phyloP scores from a whole-genome alignment of 129 eudicot genomes.

The Ambrosia trifida region DNA sequence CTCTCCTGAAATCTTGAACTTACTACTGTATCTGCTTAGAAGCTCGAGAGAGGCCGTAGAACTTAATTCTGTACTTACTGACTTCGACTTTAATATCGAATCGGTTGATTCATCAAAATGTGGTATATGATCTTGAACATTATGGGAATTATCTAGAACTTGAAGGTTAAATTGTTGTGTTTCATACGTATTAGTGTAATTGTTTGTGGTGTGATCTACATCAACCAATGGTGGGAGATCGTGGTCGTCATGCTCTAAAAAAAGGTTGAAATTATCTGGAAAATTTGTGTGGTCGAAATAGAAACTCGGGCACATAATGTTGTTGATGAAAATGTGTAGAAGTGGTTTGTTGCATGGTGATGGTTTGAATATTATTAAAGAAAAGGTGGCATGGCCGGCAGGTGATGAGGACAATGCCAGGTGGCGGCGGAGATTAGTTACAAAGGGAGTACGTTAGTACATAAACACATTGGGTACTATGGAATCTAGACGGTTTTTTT shows the following conservation, averaged over 20 bases:
- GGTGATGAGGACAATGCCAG: not conserved
- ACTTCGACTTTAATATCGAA: not conserved
- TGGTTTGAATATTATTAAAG: not conserved
- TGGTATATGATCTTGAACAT: not conserved
- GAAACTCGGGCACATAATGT: conserved; percentile 12
- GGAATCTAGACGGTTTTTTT: not conserved
- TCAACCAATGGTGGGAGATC: conserved; percentile 25
- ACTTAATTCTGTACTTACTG: not conserved
- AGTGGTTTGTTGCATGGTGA: not conserved
- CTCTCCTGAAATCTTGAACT: conserved; percentile 1
- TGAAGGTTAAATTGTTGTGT: not conserved
- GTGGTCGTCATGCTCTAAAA: conserved; percentile 1
- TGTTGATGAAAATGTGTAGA: not conserved
- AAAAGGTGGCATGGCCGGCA: not conserved
- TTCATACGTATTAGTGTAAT: not conserved
- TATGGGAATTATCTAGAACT: not conserved
- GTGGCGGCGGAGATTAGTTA: conserved; percentile 10
- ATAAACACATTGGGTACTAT: not conserved
- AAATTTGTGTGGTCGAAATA: not conserved
- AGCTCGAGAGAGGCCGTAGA: conserved; percentile 34
- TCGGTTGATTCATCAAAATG: not conserved
- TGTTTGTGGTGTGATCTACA: not conserved
- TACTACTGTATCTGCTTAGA: conserved; percentile 29
- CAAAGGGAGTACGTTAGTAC: not conserved
- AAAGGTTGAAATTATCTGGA: conserved; percentile 7